phyloP scores from a whole-genome alignment of 345 rosid genomes.

The Camelina sativa region DNA sequence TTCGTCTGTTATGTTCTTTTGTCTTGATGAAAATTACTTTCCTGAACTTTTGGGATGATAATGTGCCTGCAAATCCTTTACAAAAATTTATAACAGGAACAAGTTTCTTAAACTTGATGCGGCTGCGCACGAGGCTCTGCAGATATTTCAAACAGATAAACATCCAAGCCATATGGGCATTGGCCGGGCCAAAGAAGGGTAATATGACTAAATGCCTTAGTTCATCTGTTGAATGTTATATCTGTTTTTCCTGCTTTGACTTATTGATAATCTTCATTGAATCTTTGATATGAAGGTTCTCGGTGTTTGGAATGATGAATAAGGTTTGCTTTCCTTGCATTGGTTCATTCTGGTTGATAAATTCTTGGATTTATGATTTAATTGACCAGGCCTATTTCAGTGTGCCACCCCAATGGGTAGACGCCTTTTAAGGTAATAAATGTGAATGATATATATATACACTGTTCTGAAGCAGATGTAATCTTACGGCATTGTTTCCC shows the following conservation, averaged over 20 bases:
- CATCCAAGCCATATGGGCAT: conserved; percentile 99
- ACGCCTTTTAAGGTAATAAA: conserved; percentile 76
- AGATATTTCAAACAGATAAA: conserved; percentile 90
- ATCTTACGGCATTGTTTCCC: conserved; percentile 24
- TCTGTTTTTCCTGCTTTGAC: conserved; percentile 30
- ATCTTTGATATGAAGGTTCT: conserved; percentile 69
- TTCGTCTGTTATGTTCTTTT: conserved; percentile 23
- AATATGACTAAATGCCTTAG: conserved; percentile 41
- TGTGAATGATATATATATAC: conserved; percentile 16
- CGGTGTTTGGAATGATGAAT: conserved; percentile 97
- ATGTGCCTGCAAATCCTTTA: conserved; percentile 51
- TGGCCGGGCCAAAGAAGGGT: conserved; percentile 99
- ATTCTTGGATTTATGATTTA: conserved; percentile 41
- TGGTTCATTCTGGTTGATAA: conserved; percentile 33
- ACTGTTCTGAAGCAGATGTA: conserved; percentile 30
- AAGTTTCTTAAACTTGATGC: conserved; percentile 93
- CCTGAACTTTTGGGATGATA: conserved; percentile 18
- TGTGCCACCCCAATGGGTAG: conserved; percentile 93
- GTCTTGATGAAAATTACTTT: conserved; percentile 14
- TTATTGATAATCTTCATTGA: conserved; percentile 38
- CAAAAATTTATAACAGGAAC: conserved; percentile 53
- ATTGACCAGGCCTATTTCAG: conserved; percentile 54
- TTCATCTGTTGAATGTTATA: conserved; percentile 19
- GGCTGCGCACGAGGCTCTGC: conserved; percentile 90
- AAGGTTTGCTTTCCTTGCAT: conserved; percentile 62